Evolutionary conservation across 805 yeast species (phyloP), one percentile per base, ranked within the genome.

Genomic region (Wickerhamiella azymoides): DNA sequence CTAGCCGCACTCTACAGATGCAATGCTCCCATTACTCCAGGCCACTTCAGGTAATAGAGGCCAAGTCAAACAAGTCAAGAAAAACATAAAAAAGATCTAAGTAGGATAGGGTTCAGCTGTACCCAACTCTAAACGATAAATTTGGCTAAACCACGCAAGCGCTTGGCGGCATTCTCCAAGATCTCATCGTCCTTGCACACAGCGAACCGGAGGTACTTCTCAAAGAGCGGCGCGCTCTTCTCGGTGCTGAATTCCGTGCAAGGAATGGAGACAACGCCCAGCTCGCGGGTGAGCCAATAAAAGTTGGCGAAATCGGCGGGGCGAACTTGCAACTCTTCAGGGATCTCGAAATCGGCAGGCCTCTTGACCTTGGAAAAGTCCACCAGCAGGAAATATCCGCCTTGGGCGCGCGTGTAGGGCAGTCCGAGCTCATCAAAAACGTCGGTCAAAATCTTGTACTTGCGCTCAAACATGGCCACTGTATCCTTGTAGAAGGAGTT

Each of bases 251-350:
- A 92, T 63, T 89, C 97, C n/a, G 95, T 81, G 25, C 97, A 97
- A 10, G 98, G 98, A 52, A 92, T 92, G 3, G 94, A 81, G 17
- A 92, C 97, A 36, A 92, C 93, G 10, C 98, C 98, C 48, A 89
- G 62, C 60, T 86, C 94, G 59, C 77, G 79, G 57, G 86, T 85
- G 49, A 92, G 70, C 96, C 97, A 92, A 65, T 84, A 84, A 0
- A 95, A 93, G 52, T 80, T 70, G 60, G 76, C 77, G 71, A 86
- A 92, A 66, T 92, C 98, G 52, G 77, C 77, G 13, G 94, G 89
- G 51, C 82, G 76, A 30, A 62, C 62, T 43, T 66, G 59, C 49
- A 92, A 72, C 14, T 79, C 86, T 13, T 66, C 76, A 1, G 96
- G 96, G 61, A 72, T 81, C 38, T 60, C 69, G 56, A 79, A 84